These are phyloP conservation scores for Penicillium simplicissimum DNA, from an alignment of 495 filamentous ascomycete species.

Conservation along the genomic window DNA sequence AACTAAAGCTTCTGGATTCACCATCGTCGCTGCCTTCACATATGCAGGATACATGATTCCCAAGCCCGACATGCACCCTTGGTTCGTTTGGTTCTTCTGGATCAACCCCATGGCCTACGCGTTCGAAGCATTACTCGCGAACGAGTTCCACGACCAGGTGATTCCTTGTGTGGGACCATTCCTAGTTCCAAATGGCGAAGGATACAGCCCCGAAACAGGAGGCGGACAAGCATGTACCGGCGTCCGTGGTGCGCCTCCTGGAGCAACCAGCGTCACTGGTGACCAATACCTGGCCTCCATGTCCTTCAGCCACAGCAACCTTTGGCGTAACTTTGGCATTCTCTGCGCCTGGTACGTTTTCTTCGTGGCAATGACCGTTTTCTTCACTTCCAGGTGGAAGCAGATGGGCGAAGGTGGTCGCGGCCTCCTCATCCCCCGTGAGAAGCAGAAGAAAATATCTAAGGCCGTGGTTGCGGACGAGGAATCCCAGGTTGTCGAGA, in stretches of 20 bases:
- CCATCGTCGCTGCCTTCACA: constrained; percentile 45
- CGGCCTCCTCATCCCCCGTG: constrained; percentile 33
- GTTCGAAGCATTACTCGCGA: constrained; percentile 64
- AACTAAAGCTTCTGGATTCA: constrained; percentile 48
- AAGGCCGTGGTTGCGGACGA: constrained; percentile 20
- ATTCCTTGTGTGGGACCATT: constrained; percentile 46
- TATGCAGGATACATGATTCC: constrained; percentile 60
- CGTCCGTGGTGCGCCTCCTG: constrained; percentile 46
- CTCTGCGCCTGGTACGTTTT: constrained; percentile 38
- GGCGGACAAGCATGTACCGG: constrained; percentile 43
- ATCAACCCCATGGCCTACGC: constrained; percentile 70
- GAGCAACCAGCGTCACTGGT: constrained; percentile 43
- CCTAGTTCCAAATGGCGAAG: constrained; percentile 37
- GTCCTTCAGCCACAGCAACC: constrained; percentile 32
- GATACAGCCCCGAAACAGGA: constrained; percentile 18
- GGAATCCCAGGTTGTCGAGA: constrained; percentile 26
- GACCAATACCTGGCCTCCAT: constrained; percentile 46
- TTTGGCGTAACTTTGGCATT: constrained; percentile 46
- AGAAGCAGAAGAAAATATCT: constrained; percentile 15
- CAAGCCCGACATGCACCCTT: constrained; percentile 63
- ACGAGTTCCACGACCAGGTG: constrained; percentile 58
- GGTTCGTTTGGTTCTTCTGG: constrained; percentile 72
- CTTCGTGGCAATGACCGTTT: constrained; percentile 32
- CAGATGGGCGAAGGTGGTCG: constrained; percentile 19
- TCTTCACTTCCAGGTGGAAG: constrained; percentile 32